Conservation (phyloP, 352 stramenopile species). For the Pythium scleroteichum region DNA sequence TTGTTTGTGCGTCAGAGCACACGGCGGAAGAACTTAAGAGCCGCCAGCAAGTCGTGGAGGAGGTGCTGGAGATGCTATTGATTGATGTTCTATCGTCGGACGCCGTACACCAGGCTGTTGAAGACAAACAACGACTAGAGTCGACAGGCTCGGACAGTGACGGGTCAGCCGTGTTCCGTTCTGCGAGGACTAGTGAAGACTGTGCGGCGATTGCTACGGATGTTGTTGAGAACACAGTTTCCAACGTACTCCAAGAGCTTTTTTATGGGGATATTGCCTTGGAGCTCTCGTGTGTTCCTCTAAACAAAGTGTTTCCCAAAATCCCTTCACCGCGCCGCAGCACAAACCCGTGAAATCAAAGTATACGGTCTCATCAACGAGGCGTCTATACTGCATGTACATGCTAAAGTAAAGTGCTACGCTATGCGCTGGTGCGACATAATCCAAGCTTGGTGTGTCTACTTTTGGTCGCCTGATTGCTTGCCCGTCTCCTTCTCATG, state of each 20-base stretch:
- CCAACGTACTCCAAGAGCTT: constrained; percentile 83
- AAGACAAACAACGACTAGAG: constrained; percentile 15
- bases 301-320: constrained; percentile 54
- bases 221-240: constrained; percentile 80
- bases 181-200: constrained; percentile 51
- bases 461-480: constrained; percentile 2
- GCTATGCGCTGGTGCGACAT: no score
- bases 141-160: constrained; percentile 18
- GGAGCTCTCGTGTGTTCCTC: constrained; percentile 66
- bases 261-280: constrained; percentile 75
- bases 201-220: constrained; percentile 59
- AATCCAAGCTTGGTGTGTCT: no score
- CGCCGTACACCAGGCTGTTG: constrained; percentile 45
- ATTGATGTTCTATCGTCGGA: constrained; percentile 59
- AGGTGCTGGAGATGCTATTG: constrained; percentile 61
- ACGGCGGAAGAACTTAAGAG: constrained; percentile 1
- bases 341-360: neutral
- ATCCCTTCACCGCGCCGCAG: constrained; percentile 18
- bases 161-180: constrained; percentile 11
- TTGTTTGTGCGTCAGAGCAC: neutral
- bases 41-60: constrained; percentile 47
- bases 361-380: no score
- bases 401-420: no score
- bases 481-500: constrained; percentile 40
- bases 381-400: no score